Base-by-base conservation (phyloP, 495 filamentous ascomycete genomes). In the Aspergillus avenaceus region DNA sequence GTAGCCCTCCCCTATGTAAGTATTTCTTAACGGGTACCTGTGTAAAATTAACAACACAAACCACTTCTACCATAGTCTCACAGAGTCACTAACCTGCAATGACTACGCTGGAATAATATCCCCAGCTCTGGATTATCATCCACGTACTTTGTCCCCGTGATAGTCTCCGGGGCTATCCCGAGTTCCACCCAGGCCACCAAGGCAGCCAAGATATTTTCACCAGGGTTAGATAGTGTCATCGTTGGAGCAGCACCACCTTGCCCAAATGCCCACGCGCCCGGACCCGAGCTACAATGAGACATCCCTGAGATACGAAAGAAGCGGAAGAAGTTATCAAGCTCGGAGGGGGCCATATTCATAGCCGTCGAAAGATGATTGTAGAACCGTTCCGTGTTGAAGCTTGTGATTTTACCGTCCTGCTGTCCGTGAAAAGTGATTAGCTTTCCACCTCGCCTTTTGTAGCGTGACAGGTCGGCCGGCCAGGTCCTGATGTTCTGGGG, bases 131-230 rank as follows among this genome's bases (percentile, higher is more conserved):
- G 48, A 18, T 40, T 56, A 53, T 76, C 72, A 54, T 72, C 59
- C 8, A 67, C 56, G 47, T 66, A 77, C 47, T 75, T 76, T 4
- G 64, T 72, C 5, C 75, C 74, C 34, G 50, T 32, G 7, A 79
- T 65, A 5, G 54, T 65, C 9, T 74, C 73, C 1, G 77, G 76
- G 12, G 73, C 67, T 1, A 53, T 50, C 0, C 67, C 74, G 0
- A 72, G 57, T 63, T 82, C 78, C 2, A 79, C 75, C 78, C 77
- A 80, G 0, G 56, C 49, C 16, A 79, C 69, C 34, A 82, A 41
- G 1, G 73, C 70, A 23, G 66, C 66, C 8, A 75, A 55, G 8
- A 73, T 62, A 47, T 70, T 71, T 1, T 50, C 40, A 32, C 45
- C 38, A 6, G n/a, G 37, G 3, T 6, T 25, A 36, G 49, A 49